A percentile compares a stretch with the other conserved stretches of the same genome.
Evolutionary conservation across 2,329 filamentous ascomycete genomes (phyloP).

Genomic region (Talaromyces sp.): DNA sequence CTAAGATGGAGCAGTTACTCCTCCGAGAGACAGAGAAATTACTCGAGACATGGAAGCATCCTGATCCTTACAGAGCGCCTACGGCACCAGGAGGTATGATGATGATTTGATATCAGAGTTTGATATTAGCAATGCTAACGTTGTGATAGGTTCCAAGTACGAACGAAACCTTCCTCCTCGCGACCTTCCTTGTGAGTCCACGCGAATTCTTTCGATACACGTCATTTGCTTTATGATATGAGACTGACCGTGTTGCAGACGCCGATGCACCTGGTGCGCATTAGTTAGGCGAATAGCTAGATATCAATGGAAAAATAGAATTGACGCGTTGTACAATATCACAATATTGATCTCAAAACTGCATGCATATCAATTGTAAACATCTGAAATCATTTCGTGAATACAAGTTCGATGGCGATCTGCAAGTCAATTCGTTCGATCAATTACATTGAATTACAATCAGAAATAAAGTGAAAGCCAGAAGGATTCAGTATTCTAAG

Average conservation of each 20-base stretch:
- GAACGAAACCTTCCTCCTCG: slow-evolving; percentile 86
- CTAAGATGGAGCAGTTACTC: slow-evolving; percentile 59
- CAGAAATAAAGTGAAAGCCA: not conserved
- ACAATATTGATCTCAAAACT: not conserved
- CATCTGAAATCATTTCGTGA: not conserved
- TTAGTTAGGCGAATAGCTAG: slow-evolving; percentile 20
- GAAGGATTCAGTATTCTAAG: slow-evolving; percentile 18
- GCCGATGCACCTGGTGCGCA: slow-evolving; percentile 29
- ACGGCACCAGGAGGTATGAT: slow-evolving; percentile 85
- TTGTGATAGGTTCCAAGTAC: slow-evolving; percentile 77
- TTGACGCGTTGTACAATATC: slow-evolving; percentile 3
- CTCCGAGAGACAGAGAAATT: slow-evolving; percentile 85
- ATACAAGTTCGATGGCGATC: not conserved
- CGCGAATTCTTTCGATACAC: not conserved
- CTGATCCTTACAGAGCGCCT: slow-evolving; percentile 85
- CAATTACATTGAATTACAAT: not conserved
- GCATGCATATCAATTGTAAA: not conserved
- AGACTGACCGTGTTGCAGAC: slow-evolving; percentile 40
- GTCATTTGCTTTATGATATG: not conserved
- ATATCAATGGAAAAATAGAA: slow-evolving; percentile 8
- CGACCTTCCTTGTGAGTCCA: slow-evolving; percentile 67
- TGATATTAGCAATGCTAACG: not conserved
- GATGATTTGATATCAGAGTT: not conserved
- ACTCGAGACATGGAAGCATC: slow-evolving; percentile 93
- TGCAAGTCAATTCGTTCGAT: not conserved